Evolutionary conservation across 805 yeast genomes (phyloP), one percentile per base, ranked within the genome.

Genomic region (Nakazawaea populi): DNA sequence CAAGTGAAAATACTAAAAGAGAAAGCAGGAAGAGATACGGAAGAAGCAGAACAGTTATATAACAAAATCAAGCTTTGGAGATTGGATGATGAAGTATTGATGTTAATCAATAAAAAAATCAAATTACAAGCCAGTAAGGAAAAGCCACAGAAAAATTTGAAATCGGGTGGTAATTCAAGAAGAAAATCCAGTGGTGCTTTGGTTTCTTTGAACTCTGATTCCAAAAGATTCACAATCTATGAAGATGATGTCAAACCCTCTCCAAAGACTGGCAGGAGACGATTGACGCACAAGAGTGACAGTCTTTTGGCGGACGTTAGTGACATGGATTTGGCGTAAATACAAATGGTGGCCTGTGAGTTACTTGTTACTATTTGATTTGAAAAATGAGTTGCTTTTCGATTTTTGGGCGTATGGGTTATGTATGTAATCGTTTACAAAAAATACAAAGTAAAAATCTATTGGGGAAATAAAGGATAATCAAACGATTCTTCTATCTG

Each of bases 401-500:
- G 27, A 41, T 18, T 18, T 28, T 18, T 41, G 10, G 14, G 36
- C 3, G 12, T 34, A 34, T 3, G 36, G 24, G 24, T 18, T 18
- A 18, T 18, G 24, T 18, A 18, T 18, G 24, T 18, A 18, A 18
- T 18, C 24, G 2, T 18, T 18, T 18, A 18, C 24, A 18, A 18
- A 18, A 18, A 18, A 18, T 18, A 18, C 3, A 18, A 18, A 18
- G 24, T 18, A 18, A 18, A 18, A 18, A 18, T 18, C 24, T 18
- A 18, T 18, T 18, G 24, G 24, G 24, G 24, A 18, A 18, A 18
- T 18, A 18, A 18, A 18, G 24, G 24, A 18, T 18, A 18, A 29
- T 64, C 67, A 88, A 35, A 89, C 85, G 5, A 89, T 79, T 64
- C 94, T 79, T 71, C 96, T 81, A 69, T 92, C 98, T 42, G 89